Conservation (phyloP, 2,329 filamentous ascomycete species). For the Diaporthe capsici region DNA sequence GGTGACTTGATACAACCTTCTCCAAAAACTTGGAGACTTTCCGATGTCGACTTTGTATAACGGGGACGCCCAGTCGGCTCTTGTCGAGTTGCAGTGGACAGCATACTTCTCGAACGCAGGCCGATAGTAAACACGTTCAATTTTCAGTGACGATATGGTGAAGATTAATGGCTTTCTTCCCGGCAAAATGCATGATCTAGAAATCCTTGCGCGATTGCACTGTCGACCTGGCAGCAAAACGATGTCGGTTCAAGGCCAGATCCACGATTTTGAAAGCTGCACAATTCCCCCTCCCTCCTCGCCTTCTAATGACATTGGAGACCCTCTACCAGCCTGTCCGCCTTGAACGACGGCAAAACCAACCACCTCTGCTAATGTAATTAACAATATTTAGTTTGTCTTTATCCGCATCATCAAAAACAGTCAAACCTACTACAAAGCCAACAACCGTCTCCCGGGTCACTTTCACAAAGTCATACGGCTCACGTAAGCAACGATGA, state of each 20-base stretch:
- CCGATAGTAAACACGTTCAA: background rate
- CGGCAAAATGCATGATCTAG: background rate
- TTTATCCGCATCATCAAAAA: too few relatives aligned
- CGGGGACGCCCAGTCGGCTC: background rate
- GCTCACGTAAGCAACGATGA: background rate
- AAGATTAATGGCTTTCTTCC: background rate
- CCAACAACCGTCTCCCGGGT: background rate
- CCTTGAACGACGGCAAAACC: background rate
- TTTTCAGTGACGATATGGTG: background rate
- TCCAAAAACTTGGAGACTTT: background rate
- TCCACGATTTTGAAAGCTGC: background rate
- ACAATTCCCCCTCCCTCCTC: background rate
- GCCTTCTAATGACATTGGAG: background rate
- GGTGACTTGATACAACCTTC: background rate
- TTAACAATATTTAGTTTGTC: too few relatives aligned
- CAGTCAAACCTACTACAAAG: too few relatives aligned
- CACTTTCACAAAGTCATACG: background rate
- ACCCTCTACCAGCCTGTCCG: background rate
- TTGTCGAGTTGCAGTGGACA: background rate
- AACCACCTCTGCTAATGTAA: background rate
- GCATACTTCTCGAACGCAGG: background rate
- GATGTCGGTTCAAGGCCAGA: background rate
- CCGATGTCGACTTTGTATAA: background rate
- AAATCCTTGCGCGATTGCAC: background rate
- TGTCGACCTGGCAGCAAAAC: background rate